Base-by-base conservation (phyloP, 176 grass and related monocot genomes). In the Miscanthus lutarioriparius region DNA sequence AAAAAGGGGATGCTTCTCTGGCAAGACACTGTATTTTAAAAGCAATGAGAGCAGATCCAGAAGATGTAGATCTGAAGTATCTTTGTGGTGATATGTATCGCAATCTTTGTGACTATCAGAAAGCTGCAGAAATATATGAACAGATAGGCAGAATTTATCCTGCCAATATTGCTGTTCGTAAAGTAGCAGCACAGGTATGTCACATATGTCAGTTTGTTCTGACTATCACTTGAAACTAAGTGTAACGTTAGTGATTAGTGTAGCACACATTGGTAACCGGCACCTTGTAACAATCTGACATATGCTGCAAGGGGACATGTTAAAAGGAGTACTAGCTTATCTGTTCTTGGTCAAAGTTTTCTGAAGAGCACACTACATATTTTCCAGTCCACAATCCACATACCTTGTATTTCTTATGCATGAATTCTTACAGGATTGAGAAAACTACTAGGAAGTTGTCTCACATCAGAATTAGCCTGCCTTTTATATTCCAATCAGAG, bases 11-110 rank as follows among this genome's bases (percentile, higher is more conserved):
- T 62, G 82, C 89, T 49, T 87, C 88, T 71, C 85, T 94, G 44
- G 82, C 92, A 75, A 95, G 86, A 7, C 91, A 95, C 70, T 98
- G 89, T 69, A 83, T 93, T 83, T 82, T 80, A 48, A 98, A 93
- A 68, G 96, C 96, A 41, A 95, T 98, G 86, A 90, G 75, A 84
- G 92, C 96, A 35, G 96, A 98, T 81, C 93, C 96, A 36, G 90
- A 95, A 64, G 96, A 98, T 77, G 85, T 87, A 14, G 87, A 89
- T 45, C 76, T 93, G 35, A 98, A 95, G 76, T 95, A 92, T 80
- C 91, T 92, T 49, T 86, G 82, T 43, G 96, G 91, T 11, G 88
- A 90, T 32, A 72, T 98, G 47, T 89, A 95, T 64, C 82, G 64
- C 33, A 82, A 91, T 5, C 76, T 91, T 37, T 80, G 30, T 13